Conservation (phyloP, 768 basidiomycete genomes). For the Tricholoma saponaceum region DNA sequence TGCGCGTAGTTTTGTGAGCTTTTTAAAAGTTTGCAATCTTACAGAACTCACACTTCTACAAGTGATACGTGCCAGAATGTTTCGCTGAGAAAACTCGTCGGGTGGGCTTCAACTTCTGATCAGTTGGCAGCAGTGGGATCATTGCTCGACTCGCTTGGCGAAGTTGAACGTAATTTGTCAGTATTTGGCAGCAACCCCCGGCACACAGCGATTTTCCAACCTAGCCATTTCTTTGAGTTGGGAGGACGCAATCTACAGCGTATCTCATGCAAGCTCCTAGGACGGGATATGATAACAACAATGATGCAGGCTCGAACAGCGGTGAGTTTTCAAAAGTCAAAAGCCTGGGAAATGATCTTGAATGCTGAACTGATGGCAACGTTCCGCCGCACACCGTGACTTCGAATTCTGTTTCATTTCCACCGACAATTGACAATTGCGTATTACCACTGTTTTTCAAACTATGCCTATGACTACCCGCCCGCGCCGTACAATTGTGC, state of each 20-base stretch:
- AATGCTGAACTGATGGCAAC: slow-evolving; percentile 11
- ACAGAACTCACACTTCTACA: no score
- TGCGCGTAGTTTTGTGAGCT: no score
- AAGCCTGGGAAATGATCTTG: slow-evolving; percentile 19
- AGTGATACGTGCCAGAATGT: no score
- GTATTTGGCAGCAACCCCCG: neutral
- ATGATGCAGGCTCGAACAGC: slow-evolving; percentile 4
- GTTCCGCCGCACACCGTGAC: neutral
- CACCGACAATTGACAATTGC: slow-evolving; percentile 1
- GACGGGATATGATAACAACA: neutral
- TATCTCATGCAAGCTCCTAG: neutral
- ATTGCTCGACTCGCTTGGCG: neutral
- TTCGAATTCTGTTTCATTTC: neutral
- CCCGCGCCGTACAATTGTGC: slow-evolving; percentile 11
- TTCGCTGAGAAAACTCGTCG: no score
- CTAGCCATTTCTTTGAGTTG: neutral
- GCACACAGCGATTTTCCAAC: neutral
- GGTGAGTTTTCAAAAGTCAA: slow-evolving; percentile 9
- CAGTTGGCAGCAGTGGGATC: neutral
- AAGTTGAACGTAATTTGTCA: neutral
- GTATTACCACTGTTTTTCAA: neutral
- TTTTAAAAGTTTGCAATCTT: no score
- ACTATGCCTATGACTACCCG: slow-evolving; percentile 16
- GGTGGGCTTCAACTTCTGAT: no score
- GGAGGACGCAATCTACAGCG: neutral